Evolutionary conservation across 169 alveolate genomes (phyloP), one percentile per base, ranked within the genome.

Genomic region (Cryptosporidium tyzzeri): DNA sequence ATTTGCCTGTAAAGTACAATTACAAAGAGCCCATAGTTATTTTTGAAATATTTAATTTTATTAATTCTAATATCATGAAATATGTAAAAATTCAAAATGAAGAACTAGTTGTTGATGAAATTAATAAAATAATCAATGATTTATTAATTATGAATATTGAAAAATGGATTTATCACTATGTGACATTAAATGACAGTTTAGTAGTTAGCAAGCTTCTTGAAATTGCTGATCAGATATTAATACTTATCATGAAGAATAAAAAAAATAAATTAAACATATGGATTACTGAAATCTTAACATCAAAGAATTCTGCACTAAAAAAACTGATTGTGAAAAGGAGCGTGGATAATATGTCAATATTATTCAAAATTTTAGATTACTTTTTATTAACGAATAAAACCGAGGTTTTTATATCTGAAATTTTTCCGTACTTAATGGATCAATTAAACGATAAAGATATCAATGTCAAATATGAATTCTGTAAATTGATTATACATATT

Each of bases 231-330:
- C 62, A 80, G 48, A 21, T 80, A 16, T 44, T 80, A 9, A 16
- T 14, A 59, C 35, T 62, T 18, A 37, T 65, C 35, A 1, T 62
- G 14, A 62, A 44, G 44, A 39, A 29, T 14, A 65, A 33, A 14
- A 18, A 39, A 9, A 44, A 80, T 62, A 41, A 41, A 35, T 41
- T 80, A 41, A 41, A 33, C 41, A 29, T 26, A 61, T 80, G 89
- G 89, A 48, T 80, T 44, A 41, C 51, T 55, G 86, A 55, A 41
- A 73, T 73, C 21, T 55, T 73, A 33, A 73, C 55, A 18, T 73
- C 86, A 6, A 33, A 73, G 1, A 31, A 73, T 21, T 73, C 86
- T 8, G 8, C 45, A 9, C 9, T 51, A 21, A 73, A 73, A 73
- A 31, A 37, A 8, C 33, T 37, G 18, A 39, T 73, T 26, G 10